A percentile compares a stretch with the other conserved stretches of the same genome.
These are phyloP conservation scores for Knoxdaviesia capensis DNA, from an alignment of 2,329 filamentous ascomycete species.

Conservation along the genomic window DNA sequence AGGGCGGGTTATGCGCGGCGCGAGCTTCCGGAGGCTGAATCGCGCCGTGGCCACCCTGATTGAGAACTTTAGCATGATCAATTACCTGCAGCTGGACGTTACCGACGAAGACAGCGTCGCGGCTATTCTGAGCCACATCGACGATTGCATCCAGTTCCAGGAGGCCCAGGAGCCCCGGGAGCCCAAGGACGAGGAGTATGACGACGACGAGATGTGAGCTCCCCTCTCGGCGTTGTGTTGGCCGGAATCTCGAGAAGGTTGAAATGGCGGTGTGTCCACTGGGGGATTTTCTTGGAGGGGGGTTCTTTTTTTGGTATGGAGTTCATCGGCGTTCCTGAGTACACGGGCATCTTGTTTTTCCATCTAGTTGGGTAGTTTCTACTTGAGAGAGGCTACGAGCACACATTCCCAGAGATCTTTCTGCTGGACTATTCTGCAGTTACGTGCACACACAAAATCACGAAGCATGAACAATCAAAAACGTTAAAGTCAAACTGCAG, in stretches of 20 bases:
- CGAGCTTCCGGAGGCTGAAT: conserved; percentile 67
- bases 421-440: too few species aligned
- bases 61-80: conserved; percentile 96
- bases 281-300: too few species aligned
- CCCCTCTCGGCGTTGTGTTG: too few species aligned
- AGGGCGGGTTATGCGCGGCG: conserved; percentile 57
- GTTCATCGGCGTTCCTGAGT: too few species aligned
- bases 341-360: too few species aligned
- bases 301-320: neutral
- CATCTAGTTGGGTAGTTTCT: too few species aligned
- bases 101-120: conserved; percentile 84
- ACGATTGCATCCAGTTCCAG: conserved; percentile 83
- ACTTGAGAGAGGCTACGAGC: too few species aligned
- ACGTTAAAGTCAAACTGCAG: too few species aligned
- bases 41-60: conserved; percentile 77
- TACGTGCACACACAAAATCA: too few species aligned
- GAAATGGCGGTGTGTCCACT: conserved; percentile 4
- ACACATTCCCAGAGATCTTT: too few species aligned
- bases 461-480: too few species aligned
- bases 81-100: conserved; percentile 74
- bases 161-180: conserved; percentile 85
- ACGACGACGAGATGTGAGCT: conserved; percentile 14
- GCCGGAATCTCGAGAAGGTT: conserved; percentile 6
- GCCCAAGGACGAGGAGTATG: conserved; percentile 38
- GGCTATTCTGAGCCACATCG: conserved; percentile 72